These are phyloP conservation scores for Ceratobasidium theobromae DNA, from an alignment of 1,284 basidiomycete species.

Conservation along the genomic window DNA sequence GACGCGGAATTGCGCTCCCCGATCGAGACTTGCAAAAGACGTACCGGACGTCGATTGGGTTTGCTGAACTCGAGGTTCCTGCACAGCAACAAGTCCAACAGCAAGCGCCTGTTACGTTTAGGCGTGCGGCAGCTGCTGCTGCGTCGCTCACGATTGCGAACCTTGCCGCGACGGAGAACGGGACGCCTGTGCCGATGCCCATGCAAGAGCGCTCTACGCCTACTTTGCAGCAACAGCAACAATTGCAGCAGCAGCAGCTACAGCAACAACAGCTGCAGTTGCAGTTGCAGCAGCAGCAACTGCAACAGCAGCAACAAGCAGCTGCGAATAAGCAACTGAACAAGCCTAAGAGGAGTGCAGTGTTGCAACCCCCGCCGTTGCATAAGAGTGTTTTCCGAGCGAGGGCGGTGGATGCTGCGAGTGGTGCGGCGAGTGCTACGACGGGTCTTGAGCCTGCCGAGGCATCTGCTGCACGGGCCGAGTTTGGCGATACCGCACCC, in stretches of 20 bases:
- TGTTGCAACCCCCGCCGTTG: slow-evolving; percentile 69
- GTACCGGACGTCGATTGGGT: slow-evolving; percentile 83
- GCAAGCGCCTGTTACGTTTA: slow-evolving; percentile 60
- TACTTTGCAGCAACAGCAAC: slow-evolving; percentile 42
- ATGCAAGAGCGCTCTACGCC: slow-evolving; percentile 45
- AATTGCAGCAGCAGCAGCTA: too few species aligned
- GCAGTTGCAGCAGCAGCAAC: too few species aligned
- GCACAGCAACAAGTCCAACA: slow-evolving; percentile 37
- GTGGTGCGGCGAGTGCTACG: slow-evolving; percentile 58
- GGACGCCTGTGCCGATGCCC: slow-evolving; percentile 52
- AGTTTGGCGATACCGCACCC: slow-evolving; percentile 12
- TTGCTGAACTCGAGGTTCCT: slow-evolving; percentile 65
- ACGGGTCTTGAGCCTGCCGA: slow-evolving; percentile 58
- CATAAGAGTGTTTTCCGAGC: slow-evolving; percentile 57
- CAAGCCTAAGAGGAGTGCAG: slow-evolving; percentile 63
- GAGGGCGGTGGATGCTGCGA: slow-evolving; percentile 47
- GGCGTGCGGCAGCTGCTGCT: slow-evolving; percentile 81
- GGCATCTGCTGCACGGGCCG: slow-evolving; percentile 14
- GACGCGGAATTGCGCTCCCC: slow-evolving; percentile 85
- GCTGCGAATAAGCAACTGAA: slow-evolving; percentile 54
- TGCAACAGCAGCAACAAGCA: not conserved
- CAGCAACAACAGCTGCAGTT: too few species aligned
- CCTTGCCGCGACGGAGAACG: slow-evolving; percentile 81
- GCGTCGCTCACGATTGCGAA: slow-evolving; percentile 78
- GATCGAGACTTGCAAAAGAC: slow-evolving; percentile 94